These are phyloP conservation scores for Plenodomus biglobosus DNA, from an alignment of 2,329 filamentous ascomycete genomes.

Conservation along the genomic window DNA sequence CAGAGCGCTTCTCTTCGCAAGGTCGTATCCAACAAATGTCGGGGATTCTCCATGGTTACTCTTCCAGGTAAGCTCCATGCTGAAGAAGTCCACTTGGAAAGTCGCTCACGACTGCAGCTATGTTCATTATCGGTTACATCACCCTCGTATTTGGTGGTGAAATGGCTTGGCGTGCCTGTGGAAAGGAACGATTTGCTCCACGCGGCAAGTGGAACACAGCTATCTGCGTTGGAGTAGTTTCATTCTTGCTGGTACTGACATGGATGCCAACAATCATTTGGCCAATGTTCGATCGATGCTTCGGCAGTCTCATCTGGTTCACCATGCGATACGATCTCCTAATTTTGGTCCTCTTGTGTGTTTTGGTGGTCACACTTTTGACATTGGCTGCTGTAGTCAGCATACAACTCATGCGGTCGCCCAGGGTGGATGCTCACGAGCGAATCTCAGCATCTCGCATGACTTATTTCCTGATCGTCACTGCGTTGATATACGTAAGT, in stretches of 20 bases:
- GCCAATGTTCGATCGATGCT: slow-evolving; percentile 62
- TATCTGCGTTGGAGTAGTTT: slow-evolving; percentile 57
- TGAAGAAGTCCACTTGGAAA: background rate
- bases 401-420: slow-evolving; percentile 57
- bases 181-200: slow-evolving; percentile 58
- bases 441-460: slow-evolving; percentile 67
- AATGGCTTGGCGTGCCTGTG: slow-evolving; percentile 58
- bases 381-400: slow-evolving; percentile 58
- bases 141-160: slow-evolving; percentile 68
- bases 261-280: slow-evolving; percentile 62
- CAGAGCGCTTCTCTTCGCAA: slow-evolving; percentile 43
- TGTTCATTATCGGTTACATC: slow-evolving; percentile 67
- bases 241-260: slow-evolving; percentile 56
- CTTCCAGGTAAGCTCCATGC: slow-evolving; percentile 40
- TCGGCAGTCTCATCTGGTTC: slow-evolving; percentile 69
- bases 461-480: slow-evolving; percentile 66
- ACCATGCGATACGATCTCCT: slow-evolving; percentile 62
- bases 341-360: slow-evolving; percentile 57
- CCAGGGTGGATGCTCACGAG: slow-evolving; percentile 60
- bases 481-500: slow-evolving; percentile 59
- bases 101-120: slow-evolving; percentile 50
- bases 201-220: slow-evolving; percentile 62
- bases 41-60: slow-evolving; percentile 40
- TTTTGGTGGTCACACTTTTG: slow-evolving; percentile 55
- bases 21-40: slow-evolving; percentile 42